Percentiles rank a stretch among this genome's conserved stretches.
These are phyloP conservation scores for Huntiella savannae DNA, from an alignment of 2,329 filamentous ascomycete genomes.

Conservation along the genomic window DNA sequence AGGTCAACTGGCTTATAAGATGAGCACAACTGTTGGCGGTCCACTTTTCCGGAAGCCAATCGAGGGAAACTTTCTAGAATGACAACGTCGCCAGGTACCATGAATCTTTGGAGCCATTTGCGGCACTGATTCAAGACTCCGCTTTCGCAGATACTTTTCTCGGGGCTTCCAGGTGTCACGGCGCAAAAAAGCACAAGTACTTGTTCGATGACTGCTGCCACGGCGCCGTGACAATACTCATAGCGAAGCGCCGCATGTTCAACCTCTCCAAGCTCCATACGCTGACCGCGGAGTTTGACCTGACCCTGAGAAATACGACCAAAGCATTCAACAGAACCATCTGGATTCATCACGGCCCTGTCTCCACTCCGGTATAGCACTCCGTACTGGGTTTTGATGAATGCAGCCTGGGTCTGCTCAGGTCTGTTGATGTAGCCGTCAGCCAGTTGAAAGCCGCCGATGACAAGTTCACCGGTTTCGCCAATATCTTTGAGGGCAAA, in stretches of 20 bases:
- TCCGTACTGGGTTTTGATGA: slow-evolving; percentile 49
- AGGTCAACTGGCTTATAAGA: too few relatives aligned
- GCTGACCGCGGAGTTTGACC: slow-evolving; percentile 70
- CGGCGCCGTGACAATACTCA: slow-evolving; percentile 41
- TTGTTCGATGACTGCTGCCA: slow-evolving; percentile 47
- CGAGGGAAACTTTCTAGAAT: slow-evolving; percentile 47
- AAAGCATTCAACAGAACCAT: slow-evolving; percentile 63
- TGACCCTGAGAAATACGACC: slow-evolving; percentile 66
- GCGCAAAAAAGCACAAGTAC: slow-evolving; percentile 60
- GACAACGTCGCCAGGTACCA: slow-evolving; percentile 61
- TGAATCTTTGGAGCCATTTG: slow-evolving; percentile 62
- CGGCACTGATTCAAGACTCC: slow-evolving; percentile 40
- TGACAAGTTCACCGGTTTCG: slow-evolving; percentile 57
- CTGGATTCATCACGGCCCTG: slow-evolving; percentile 46
- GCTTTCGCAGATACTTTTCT: slow-evolving; percentile 15
- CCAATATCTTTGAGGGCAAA: slow-evolving; percentile 42
- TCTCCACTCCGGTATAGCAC: slow-evolving; percentile 71
- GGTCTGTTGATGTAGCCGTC: slow-evolving; percentile 64
- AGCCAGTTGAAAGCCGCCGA: slow-evolving; percentile 67
- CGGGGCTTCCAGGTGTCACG: slow-evolving; percentile 17
- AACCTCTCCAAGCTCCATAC: slow-evolving; percentile 62
- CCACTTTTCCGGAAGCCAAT: slow-evolving; percentile 67
- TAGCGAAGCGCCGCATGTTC: slow-evolving; percentile 49
- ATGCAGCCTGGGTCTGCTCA: slow-evolving; percentile 53
- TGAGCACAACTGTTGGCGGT: slow-evolving; percentile 38